phyloP scores from a whole-genome alignment of 2,329 filamentous ascomycete genomes.

The Teratosphaeria epicoccoides region DNA sequence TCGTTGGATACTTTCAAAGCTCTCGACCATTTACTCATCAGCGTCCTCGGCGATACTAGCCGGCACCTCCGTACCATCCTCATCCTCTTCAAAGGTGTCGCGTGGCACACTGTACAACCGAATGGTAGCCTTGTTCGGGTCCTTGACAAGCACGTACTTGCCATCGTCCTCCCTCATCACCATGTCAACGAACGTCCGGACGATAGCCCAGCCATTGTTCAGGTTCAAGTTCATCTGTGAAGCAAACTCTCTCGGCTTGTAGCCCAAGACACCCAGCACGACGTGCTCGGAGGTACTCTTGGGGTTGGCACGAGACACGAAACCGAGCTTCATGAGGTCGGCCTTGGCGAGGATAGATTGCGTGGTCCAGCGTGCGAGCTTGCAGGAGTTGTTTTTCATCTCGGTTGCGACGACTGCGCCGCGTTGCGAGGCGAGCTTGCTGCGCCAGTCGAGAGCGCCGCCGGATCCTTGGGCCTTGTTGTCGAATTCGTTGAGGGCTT shows the following conservation, averaged over 20 bases:
- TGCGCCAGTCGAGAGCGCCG: conserved; percentile 91
- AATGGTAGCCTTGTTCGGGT: conserved; percentile 94
- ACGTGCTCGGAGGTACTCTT: conserved; percentile 90
- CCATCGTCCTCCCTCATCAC: conserved; percentile 62
- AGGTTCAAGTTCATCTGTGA: conserved; percentile 96
- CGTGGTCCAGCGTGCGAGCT: conserved; percentile 93
- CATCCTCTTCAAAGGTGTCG: conserved; percentile 83
- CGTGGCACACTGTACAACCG: conserved; percentile 84
- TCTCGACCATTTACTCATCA: neutral
- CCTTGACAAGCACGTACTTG: conserved; percentile 72
- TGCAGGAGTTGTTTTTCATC: conserved; percentile 99
- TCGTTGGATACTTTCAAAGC: neutral
- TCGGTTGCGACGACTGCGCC: conserved; percentile 96
- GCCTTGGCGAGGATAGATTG: conserved; percentile 94
- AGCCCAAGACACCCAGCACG: conserved; percentile 87
- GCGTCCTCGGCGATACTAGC: neutral
- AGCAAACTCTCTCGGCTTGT: conserved; percentile 96
- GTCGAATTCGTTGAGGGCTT: conserved; percentile 98
- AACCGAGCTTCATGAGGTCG: conserved; percentile 98
- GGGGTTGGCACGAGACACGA: conserved; percentile 88
- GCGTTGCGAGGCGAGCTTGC: conserved; percentile 85
- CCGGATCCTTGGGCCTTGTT: conserved; percentile 93
- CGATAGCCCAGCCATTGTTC: conserved; percentile 97
- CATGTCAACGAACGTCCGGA: conserved; percentile 96
- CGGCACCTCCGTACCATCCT: neutral